These are phyloP conservation scores for Podaxis pistillaris DNA, from an alignment of 768 basidiomycete genomes.

Conservation along the genomic window DNA sequence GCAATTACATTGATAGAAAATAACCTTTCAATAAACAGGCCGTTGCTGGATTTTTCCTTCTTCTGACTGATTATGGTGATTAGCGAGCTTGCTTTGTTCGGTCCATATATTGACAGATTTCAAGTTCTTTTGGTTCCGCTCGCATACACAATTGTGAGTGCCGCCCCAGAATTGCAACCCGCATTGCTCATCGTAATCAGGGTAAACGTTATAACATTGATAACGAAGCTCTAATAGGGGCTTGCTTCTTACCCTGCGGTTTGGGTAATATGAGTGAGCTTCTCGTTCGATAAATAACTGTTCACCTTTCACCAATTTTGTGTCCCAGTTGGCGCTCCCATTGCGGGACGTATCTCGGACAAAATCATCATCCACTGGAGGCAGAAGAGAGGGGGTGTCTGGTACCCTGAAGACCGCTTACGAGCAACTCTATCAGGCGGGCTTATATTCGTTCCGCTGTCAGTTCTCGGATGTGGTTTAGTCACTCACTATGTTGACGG, in stretches of 20 bases:
- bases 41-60: conserved; percentile 39
- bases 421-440: conserved; percentile 48
- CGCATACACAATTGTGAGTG: conserved; percentile 30
- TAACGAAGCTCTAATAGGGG: conserved; percentile 55
- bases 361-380: conserved; percentile 45
- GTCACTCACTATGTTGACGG: conserved; percentile 50
- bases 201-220: conserved; percentile 53
- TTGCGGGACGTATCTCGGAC: conserved; percentile 63
- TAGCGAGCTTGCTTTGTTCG: conserved; percentile 26
- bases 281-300: neutral
- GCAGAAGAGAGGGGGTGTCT: conserved; percentile 47
- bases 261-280: conserved; percentile 56
- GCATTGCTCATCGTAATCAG: conserved; percentile 28
- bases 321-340: conserved; percentile 52
- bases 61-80: conserved; percentile 33
- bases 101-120: conserved; percentile 38
- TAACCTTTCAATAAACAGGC: neutral
- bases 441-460: conserved; percentile 48
- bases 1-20: neutral
- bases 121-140: conserved; percentile 5
- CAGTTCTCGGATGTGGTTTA: conserved; percentile 48
- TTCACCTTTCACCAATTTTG: neutral
- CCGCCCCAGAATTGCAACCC: neutral
- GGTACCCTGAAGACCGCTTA: conserved; percentile 71
- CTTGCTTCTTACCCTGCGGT: conserved; percentile 58